Base-by-base conservation (phyloP, 495 filamentous ascomycete genomes). In the Penicillium odoratum region DNA sequence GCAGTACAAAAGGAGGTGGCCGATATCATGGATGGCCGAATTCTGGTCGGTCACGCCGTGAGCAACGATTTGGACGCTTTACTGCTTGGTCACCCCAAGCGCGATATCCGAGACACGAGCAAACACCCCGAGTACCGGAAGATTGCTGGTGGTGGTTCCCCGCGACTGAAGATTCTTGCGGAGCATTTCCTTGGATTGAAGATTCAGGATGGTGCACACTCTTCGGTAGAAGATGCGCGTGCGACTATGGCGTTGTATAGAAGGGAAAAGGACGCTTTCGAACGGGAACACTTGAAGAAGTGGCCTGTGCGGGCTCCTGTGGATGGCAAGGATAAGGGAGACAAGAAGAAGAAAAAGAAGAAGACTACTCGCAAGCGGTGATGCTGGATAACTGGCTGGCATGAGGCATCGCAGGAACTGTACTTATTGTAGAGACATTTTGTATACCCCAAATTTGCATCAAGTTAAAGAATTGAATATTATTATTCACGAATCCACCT, bases 41-140 rank as follows among this genome's bases (percentile, higher is more conserved):
- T 98, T 31, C 73, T 98, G 0, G 82, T 98, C 3, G 94, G 94
- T 1, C 94, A 98, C 70, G 90, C 93, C n/a, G 70, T 98, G 29
- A 84, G 86, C 60, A 88, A 97, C 61, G 94, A 98, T 68, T 70
- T 98, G 25, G 81, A 85, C 26, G 93, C 81, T 7, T 75, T 98
- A 44, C 71, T 89, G 36, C 73, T 98, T 28, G 77, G 81, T 13
- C 93, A 97, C 63, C 87, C 93, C 9, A 83, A 82, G 58, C 78
- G 82, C 54, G 85, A 90, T 65, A 86, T 93, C 28, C 78, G 94
- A 55, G 94, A 98, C 71, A 98, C 94, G 42, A 87, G 89, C 64
- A 85, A 85, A 56, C 87, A 89, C 68, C 74, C 83, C 0, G 81
- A 82, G 9, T 98, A 92, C 66, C 81, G 85, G 38, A 85, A 86